Conservation (phyloP, 2,329 filamentous ascomycete species). For the Furcasterigmium furcatum region DNA sequence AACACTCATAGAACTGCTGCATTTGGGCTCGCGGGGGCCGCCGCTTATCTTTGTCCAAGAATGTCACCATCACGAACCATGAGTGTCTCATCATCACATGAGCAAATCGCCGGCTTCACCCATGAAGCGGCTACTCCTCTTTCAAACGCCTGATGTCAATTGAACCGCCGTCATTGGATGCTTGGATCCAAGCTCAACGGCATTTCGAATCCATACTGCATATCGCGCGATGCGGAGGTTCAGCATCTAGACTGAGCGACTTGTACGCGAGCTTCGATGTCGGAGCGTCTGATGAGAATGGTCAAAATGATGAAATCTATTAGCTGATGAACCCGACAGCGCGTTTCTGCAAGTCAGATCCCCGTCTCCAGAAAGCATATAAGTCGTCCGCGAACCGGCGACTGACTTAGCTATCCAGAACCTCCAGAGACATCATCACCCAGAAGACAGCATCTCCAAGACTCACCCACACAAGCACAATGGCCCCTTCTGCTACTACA, state of each 20-base stretch:
- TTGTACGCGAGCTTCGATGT: too few species aligned
- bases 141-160: neutral
- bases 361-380: too few species aligned
- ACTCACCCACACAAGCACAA: neutral
- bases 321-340: too few species aligned
- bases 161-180: neutral
- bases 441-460: neutral
- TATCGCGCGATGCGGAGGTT: neutral
- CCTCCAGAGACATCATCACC: too few species aligned
- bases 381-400: too few species aligned
- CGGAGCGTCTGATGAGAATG: too few species aligned
- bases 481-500: constrained; percentile 6
- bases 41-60: constrained; percentile 2
- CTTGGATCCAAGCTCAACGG: neutral
- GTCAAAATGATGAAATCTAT: too few species aligned
- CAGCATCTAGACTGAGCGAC: too few species aligned
- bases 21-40: neutral
- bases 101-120: constrained; percentile 2
- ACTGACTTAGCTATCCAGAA: too few species aligned
- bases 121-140: neutral
- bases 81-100: neutral
- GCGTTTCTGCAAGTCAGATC: too few species aligned
- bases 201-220: neutral
- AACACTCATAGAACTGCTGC: neutral
- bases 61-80: constrained; percentile 1